Evolutionary conservation across 1,139 yeast species (phyloP).

Genomic region (Pichia sp.): DNA sequence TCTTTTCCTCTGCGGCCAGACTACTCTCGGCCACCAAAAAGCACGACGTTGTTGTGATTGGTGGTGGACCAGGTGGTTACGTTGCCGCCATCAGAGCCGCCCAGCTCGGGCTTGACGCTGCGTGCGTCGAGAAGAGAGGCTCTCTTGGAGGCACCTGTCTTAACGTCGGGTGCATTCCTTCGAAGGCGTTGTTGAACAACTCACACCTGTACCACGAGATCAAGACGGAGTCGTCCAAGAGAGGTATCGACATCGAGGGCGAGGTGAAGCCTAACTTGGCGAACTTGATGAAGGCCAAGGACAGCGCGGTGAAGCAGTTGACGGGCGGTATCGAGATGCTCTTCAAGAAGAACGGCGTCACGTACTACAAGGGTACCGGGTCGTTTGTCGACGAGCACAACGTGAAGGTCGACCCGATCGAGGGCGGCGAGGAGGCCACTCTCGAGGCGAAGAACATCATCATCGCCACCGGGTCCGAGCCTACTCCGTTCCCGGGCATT

Average conservation of each 20-base stretch:
- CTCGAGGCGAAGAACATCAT: constrained; percentile 83
- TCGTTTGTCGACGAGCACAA: constrained; percentile 79
- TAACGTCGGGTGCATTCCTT: constrained; percentile 98
- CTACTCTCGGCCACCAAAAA: constrained; percentile 39
- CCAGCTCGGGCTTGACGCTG: constrained; percentile 89
- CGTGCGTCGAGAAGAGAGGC: constrained; percentile 96
- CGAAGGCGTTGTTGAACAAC: constrained; percentile 92
- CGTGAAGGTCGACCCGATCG: constrained; percentile 78
- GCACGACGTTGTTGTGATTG: constrained; percentile 91
- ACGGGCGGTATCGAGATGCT: constrained; percentile 93
- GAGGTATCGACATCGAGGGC: constrained; percentile 85
- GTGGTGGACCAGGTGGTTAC: constrained; percentile 99
- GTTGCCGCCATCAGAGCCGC: constrained; percentile 99
- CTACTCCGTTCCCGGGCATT: constrained; percentile 98
- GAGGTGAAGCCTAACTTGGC: constrained; percentile 71
- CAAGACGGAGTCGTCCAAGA: constrained; percentile 71
- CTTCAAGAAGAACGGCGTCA: constrained; percentile 93
- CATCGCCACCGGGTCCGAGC: constrained; percentile 98
- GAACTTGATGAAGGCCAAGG: constrained; percentile 88
- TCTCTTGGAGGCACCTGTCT: constrained; percentile 96
- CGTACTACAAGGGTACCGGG: constrained; percentile 91
- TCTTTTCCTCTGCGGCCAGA: constrained; percentile 30
- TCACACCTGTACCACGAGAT: constrained; percentile 90
- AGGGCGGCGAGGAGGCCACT: constrained; percentile 67
- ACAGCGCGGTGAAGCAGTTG: constrained; percentile 79